These are phyloP conservation scores for Climacium dendroides DNA, from an alignment of 225 moss, liverwort and hornwort genomes.

Conservation along the genomic window DNA sequence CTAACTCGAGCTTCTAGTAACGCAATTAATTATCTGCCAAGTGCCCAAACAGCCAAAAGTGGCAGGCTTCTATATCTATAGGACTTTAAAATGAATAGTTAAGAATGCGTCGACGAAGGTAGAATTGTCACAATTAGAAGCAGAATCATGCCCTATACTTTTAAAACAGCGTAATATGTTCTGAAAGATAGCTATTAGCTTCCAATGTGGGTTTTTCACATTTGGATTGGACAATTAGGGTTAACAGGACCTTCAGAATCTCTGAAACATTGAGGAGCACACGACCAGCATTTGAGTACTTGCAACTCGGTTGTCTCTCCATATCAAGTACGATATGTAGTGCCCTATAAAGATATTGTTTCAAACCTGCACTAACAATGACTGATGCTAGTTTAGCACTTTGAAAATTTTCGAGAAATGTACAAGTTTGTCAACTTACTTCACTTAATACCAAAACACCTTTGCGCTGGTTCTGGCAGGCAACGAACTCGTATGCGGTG, in stretches of 20 bases:
- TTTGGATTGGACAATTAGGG: background rate
- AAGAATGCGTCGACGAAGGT: background rate
- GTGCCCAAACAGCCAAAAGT: background rate
- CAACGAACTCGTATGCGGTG: slow-evolving; percentile 82
- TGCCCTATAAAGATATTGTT: background rate
- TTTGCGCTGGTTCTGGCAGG: slow-evolving; percentile 60
- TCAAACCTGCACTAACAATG: background rate
- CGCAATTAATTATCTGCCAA: background rate
- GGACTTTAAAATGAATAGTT: background rate
- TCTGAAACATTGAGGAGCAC: background rate
- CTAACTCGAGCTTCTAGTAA: background rate
- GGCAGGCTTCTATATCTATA: background rate
- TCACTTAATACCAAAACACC: slow-evolving; percentile 78
- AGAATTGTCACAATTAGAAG: background rate
- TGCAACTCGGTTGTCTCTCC: background rate
- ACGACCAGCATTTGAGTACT: background rate
- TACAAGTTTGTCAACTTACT: slow-evolving; percentile 12
- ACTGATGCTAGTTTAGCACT: background rate
- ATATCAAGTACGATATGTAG: background rate
- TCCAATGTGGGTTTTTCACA: background rate
- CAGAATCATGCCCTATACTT: background rate
- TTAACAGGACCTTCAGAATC: background rate
- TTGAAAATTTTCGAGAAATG: background rate
- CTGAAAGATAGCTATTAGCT: background rate
- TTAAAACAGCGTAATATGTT: background rate